Percentiles rank a stretch among this genome's conserved stretches.
Evolutionary conservation across 768 basidiomycete genomes (phyloP).

Genomic region (Kwoniella heveanensis): DNA sequence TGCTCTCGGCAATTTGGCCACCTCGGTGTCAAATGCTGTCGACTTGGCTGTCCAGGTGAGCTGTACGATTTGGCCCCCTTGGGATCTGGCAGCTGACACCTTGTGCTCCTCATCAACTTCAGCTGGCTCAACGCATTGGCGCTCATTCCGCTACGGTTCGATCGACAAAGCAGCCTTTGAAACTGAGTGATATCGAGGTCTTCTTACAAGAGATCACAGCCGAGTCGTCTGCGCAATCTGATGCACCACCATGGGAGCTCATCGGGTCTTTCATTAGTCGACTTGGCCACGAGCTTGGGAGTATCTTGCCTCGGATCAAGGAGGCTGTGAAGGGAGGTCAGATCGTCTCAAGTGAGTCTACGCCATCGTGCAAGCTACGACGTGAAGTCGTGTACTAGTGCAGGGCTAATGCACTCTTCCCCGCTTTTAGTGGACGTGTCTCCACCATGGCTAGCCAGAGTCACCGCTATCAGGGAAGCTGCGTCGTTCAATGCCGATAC

Average conservation of each 20-base stretch:
- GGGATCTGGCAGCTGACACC: too few relatives aligned
- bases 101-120: neutral
- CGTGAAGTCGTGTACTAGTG: too few relatives aligned
- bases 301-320: conserved; percentile 63
- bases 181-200: conserved; percentile 68
- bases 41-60: conserved; percentile 88
- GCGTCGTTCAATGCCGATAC: conserved; percentile 88
- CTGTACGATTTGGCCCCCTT: too few relatives aligned
- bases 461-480: conserved; percentile 78
- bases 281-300: conserved; percentile 70
- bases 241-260: conserved; percentile 73
- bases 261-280: conserved; percentile 70
- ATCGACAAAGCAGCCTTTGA: conserved; percentile 73
- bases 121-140: conserved; percentile 89
- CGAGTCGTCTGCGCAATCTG: conserved; percentile 66
- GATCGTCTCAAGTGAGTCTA: conserved; percentile 70
- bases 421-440: conserved; percentile 59
- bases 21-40: conserved; percentile 70
- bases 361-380: too few relatives aligned
- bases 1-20: conserved; percentile 42
- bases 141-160: conserved; percentile 82
- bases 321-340: conserved; percentile 73
- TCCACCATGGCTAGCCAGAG: conserved; percentile 81
- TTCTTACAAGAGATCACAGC: conserved; percentile 73
- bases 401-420: too few relatives aligned